Percentiles rank a stretch among this genome's conserved stretches.
Evolutionary conservation across 179 eudicot genomes (phyloP).

Genomic region (Spinacia oleracea): DNA sequence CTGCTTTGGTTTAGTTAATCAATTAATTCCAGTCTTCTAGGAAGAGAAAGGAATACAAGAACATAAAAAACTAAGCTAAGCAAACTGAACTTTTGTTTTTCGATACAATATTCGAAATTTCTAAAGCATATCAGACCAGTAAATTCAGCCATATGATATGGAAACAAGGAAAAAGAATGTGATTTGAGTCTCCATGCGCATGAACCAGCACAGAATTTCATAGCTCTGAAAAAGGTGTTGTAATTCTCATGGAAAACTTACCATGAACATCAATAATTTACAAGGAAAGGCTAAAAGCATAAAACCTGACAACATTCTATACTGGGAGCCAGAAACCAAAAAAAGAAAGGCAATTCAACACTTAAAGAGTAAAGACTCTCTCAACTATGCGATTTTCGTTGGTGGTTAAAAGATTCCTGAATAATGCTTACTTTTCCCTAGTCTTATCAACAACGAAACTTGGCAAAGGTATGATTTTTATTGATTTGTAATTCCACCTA

Average conservation of each 20-base stretch:
- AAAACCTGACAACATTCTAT: conserved; percentile 32
- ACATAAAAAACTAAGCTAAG: not conserved
- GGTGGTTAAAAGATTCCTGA: conserved; percentile 36
- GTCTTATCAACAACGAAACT: conserved; percentile 37
- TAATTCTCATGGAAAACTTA: conserved; percentile 25
- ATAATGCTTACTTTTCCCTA: conserved; percentile 28
- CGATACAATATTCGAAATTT: not conserved
- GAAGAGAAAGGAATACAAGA: not conserved
- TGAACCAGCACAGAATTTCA: conserved; percentile 26
- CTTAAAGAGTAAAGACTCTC: conserved; percentile 13
- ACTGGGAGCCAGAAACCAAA: conserved; percentile 31
- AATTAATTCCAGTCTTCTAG: not conserved
- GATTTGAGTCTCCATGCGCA: conserved; percentile 17
- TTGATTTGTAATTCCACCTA: conserved; percentile 36
- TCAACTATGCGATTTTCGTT: conserved; percentile 22
- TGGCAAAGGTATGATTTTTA: conserved; percentile 26
- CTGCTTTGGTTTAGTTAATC: not conserved
- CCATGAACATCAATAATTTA: conserved; percentile 30
- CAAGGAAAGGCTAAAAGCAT: conserved; percentile 34
- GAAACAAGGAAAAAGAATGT: not conserved
- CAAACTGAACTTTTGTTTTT: not conserved
- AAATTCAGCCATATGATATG: not conserved
- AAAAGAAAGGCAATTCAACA: conserved; percentile 21
- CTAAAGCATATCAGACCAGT: not conserved
- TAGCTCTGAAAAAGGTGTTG: conserved; percentile 19